Evolutionary conservation across 2,329 filamentous ascomycete species (phyloP), one percentile per base, ranked within the genome.

Genomic region (Aspergillus novoparasiticus): DNA sequence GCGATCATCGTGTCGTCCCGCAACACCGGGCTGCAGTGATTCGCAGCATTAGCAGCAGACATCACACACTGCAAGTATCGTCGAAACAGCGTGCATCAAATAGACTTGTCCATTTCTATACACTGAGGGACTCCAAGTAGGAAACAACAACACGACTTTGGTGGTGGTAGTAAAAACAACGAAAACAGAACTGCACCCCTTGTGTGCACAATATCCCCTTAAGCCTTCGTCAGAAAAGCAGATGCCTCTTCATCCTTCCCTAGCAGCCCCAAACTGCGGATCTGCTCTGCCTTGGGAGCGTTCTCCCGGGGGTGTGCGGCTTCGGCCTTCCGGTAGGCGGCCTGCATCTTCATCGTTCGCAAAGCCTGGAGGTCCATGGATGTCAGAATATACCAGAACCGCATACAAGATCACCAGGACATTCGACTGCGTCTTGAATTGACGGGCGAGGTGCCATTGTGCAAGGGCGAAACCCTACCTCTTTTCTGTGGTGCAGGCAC

Each of bases 401-500:
- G 59, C 32, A 50, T 19, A 28, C 32, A 23, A 8, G 19, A 43
- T n/a, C n/a, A 12, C 30, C 45, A 21, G 14, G 19, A 4, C 48
- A 48, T 51, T 34, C 53, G 59, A 21, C 32, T 21, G 11, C 16
- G 19, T 45, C n/a, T 32, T 30, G 34, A 43, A 53, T 61, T 26
- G 45, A 57, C 12, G 39, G 34, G 54, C 9, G 10, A 61, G 34
- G 4, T 12, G 45, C 34, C 9, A 26, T 45, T n/a, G 28, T 45
- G 10, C 28, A 57, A 28, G 39, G 36, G 16, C 14, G 32, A 54
- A 60, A 36, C 59, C 87, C 63, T 75, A 98, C 95, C 92, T 99
- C 95, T 84, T 99, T 99, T 85, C 91, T 93, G 85, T 99, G 95
- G 80, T 99, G 95, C 76, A 99, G 83, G 81, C 96, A 99, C 84